Evolutionary conservation across 2,329 filamentous ascomycete species (phyloP).

Genomic region (Cladosporium austrohemisphaericum): DNA sequence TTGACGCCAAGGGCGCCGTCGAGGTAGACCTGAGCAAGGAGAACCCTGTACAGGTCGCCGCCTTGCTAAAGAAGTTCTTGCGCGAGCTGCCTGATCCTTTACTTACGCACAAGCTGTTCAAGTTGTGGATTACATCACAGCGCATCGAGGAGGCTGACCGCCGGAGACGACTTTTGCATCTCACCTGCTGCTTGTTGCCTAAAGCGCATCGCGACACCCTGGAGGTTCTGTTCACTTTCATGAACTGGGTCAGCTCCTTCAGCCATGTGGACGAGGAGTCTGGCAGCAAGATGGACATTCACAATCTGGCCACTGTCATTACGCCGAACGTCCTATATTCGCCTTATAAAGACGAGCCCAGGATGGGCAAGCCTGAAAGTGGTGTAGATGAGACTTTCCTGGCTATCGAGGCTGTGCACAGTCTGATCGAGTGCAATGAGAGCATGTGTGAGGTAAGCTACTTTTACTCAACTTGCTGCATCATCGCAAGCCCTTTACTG

Average conservation of each 20-base stretch:
- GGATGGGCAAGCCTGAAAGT: slow-evolving; percentile 27
- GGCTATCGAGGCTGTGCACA: slow-evolving; percentile 88
- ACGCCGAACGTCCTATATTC: slow-evolving; percentile 81
- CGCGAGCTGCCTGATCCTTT: slow-evolving; percentile 91
- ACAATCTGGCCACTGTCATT: slow-evolving; percentile 95
- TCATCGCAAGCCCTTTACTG: neutral
- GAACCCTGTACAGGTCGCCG: slow-evolving; percentile 88
- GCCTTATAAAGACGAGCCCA: slow-evolving; percentile 45
- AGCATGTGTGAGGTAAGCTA: slow-evolving; percentile 88
- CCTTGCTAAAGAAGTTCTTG: slow-evolving; percentile 90
- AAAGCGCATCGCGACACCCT: slow-evolving; percentile 90
- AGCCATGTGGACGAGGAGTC: slow-evolving; percentile 95
- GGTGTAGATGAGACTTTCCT: slow-evolving; percentile 77
- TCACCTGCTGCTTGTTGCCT: slow-evolving; percentile 87
- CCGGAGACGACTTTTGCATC: slow-evolving; percentile 78
- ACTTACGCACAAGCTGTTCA: slow-evolving; percentile 90
- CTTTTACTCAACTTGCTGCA: neutral
- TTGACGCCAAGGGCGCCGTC: slow-evolving; percentile 82
- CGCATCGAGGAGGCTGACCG: slow-evolving; percentile 78
- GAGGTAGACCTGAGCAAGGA: slow-evolving; percentile 82
- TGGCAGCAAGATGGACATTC: slow-evolving; percentile 97
- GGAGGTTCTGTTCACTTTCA: slow-evolving; percentile 91
- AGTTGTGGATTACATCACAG: slow-evolving; percentile 83
- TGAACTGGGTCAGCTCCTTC: slow-evolving; percentile 97
- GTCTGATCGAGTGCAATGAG: slow-evolving; percentile 88